Percentiles rank a stretch among this genome's conserved stretches.
Conservation (phyloP, 2,329 filamentous ascomycete genomes). For the Emmonsia crescens region DNA sequence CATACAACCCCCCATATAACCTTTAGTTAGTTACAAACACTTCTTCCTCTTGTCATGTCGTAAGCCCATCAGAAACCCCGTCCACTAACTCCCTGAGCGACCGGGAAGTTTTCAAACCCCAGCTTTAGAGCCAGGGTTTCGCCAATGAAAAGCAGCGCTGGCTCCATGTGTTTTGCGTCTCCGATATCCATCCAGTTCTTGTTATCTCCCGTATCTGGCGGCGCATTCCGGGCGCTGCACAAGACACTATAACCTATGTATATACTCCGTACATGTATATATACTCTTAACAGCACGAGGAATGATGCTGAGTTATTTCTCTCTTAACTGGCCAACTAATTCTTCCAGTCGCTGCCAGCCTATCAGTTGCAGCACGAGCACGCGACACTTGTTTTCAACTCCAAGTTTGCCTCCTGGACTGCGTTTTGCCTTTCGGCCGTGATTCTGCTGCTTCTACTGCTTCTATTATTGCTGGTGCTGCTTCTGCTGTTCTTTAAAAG, state of each 20-base stretch:
- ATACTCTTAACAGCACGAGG: background rate
- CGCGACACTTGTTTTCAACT: slow-evolving; percentile 10
- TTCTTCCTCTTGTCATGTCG: no score
- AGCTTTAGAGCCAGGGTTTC: background rate
- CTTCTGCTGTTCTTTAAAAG: background rate
- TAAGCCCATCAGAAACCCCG: no score
- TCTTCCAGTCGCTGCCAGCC: slow-evolving; percentile 9
- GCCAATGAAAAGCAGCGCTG: background rate
- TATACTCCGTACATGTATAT: no score
- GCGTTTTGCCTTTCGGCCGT: background rate
- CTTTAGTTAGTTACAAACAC: no score
- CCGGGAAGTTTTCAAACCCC: no score
- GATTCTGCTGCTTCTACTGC: background rate
- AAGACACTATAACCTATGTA: no score
- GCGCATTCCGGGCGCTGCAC: no score
- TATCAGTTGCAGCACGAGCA: slow-evolving; percentile 16
- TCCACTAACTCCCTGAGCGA: no score
- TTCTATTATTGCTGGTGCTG: no score
- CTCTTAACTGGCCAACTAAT: background rate
- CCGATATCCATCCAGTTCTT: no score
- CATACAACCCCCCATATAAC: no score
- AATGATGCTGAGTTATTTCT: background rate
- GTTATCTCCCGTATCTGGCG: no score
- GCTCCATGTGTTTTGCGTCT: background rate
- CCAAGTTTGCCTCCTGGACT: background rate